Evolutionary conservation across 441 rosid species (phyloP).

Genomic region (Viola pubescens): DNA sequence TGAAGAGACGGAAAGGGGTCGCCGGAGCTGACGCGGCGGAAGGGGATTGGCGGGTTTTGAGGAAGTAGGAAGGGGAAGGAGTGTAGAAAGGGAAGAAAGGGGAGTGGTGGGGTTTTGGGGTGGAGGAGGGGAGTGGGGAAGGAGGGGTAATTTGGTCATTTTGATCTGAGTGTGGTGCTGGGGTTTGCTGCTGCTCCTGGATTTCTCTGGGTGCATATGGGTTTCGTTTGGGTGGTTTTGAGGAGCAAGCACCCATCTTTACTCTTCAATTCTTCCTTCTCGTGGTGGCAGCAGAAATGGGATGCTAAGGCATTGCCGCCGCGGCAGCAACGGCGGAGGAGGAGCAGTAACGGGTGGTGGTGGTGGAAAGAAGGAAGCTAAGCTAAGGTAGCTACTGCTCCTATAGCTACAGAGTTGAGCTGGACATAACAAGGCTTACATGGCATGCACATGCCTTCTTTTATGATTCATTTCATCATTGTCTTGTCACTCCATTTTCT

Average conservation of each 20-base stretch:
- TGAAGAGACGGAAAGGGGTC: slow-evolving; percentile 59
- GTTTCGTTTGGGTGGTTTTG: slow-evolving; percentile 65
- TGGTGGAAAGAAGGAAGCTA: slow-evolving; percentile 11
- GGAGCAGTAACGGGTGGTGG: neutral
- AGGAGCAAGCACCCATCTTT: slow-evolving; percentile 66
- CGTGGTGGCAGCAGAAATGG: neutral
- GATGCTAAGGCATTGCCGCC: slow-evolving; percentile 4
- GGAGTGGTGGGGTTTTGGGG: slow-evolving; percentile 32
- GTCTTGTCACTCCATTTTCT: no score
- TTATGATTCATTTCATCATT: no score
- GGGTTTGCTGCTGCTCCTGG: slow-evolving; percentile 2
- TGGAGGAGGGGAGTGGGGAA: slow-evolving; percentile 27
- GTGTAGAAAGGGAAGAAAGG: slow-evolving; percentile 71
- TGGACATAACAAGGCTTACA: slow-evolving; percentile 14
- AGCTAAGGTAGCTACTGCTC: neutral
- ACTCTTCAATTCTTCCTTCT: neutral
- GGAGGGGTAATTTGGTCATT: slow-evolving; percentile 29
- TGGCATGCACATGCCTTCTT: slow-evolving; percentile 18
- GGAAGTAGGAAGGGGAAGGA: slow-evolving; percentile 62
- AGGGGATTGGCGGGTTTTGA: slow-evolving; percentile 25
- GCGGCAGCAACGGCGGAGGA: no score
- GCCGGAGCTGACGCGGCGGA: slow-evolving; percentile 12
- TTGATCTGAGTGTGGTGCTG: slow-evolving; percentile 3
- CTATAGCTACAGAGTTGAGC: slow-evolving; percentile 16
- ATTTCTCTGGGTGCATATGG: slow-evolving; percentile 47